These are phyloP conservation scores for Penicillium sp. DNA, from an alignment of 2,329 filamentous ascomycete species.

Conservation along the genomic window DNA sequence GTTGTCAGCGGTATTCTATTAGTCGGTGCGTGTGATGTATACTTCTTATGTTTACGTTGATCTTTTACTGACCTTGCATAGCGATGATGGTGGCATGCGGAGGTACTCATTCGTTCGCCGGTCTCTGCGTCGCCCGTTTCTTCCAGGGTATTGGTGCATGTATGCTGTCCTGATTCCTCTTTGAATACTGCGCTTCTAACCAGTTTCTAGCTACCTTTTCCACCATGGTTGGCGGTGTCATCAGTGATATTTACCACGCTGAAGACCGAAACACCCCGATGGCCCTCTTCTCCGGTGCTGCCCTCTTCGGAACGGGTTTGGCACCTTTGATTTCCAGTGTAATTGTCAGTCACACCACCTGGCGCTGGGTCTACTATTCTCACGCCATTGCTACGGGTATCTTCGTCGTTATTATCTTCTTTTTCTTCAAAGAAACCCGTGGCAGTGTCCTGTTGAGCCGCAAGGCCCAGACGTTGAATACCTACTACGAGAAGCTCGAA, in stretches of 20 bases:
- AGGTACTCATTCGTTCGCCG: slow-evolving; percentile 62
- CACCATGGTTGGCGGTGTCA: slow-evolving; percentile 87
- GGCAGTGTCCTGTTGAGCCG: slow-evolving; percentile 72
- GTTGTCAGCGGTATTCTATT: slow-evolving; percentile 68
- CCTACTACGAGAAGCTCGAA: slow-evolving; percentile 74
- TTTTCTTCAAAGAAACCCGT: slow-evolving; percentile 76
- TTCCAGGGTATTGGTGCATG: slow-evolving; percentile 72
- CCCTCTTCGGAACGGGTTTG: slow-evolving; percentile 71
- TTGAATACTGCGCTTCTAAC: not conserved
- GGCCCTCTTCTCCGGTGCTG: slow-evolving; percentile 77
- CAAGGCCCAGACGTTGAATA: slow-evolving; percentile 69
- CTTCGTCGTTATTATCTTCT: slow-evolving; percentile 59
- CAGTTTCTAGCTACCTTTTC: slow-evolving; percentile 57
- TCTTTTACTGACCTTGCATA: slow-evolving; percentile 7
- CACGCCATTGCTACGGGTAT: slow-evolving; percentile 67
- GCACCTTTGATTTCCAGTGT: slow-evolving; percentile 69
- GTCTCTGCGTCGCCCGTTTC: slow-evolving; percentile 72
- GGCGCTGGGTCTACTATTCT: slow-evolving; percentile 87
- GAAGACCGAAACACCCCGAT: slow-evolving; percentile 81
- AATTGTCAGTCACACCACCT: slow-evolving; percentile 62
- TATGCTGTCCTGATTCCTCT: slow-evolving; percentile 38
- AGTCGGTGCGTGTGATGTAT: slow-evolving; percentile 41
- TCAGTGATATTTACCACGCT: slow-evolving; percentile 78
- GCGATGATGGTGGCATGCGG: slow-evolving; percentile 57
- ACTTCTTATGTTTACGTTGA: not conserved